Base-by-base conservation (phyloP, 2,329 filamentous ascomycete genomes). In the Colletotrichum plurivorum region DNA sequence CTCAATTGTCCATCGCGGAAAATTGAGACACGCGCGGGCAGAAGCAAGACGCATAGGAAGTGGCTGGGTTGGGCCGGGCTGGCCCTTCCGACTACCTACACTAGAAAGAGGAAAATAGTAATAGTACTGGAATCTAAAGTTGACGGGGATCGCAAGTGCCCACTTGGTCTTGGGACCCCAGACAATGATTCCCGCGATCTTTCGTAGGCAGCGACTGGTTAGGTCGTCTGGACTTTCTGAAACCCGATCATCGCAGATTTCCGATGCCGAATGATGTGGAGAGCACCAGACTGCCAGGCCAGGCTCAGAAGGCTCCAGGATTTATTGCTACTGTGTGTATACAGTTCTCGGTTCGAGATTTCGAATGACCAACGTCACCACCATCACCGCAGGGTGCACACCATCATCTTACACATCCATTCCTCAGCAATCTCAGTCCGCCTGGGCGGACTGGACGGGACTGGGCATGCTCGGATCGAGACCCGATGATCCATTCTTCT, bases 231-330 rank as follows among this genome's bases (percentile, higher is more conserved):
- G 51, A 55, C 18, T 60, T 66, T 69, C 25, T 59, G 55, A 66
- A 65, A 60, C 49, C 62, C 55, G 61, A 66, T 69, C 62, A 60
- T 66, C 55, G 62, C 63, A 66, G 66, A 69, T 66, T 58, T 66
- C 43, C 66, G 62, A 62, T 59, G 55, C 62, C 22, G 66, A 48
- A 39, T 16, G 49, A 22, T 66, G 55, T 60, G 55, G 62, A 60
- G 66, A 48, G 41, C 52, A 52, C 10, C 55, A 46, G 59, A 36
- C 18, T 18, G 41, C 10, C 55, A 54, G 59, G 45, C 31, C 27
- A 51, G 12, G 12, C 41, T 43, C 27, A 10, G 18, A 43, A 27
- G 27, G 18, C 22, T 63, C 31, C 9, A 15, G 46, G 46, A 49
- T 18, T 49, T 5, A 20, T 12, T 13, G 20, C 16, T 16, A 46